Evolutionary conservation across 306 rosid species (phyloP), one percentile per base, ranked within the genome.

Genomic region (Styphnolobium japonicum): DNA sequence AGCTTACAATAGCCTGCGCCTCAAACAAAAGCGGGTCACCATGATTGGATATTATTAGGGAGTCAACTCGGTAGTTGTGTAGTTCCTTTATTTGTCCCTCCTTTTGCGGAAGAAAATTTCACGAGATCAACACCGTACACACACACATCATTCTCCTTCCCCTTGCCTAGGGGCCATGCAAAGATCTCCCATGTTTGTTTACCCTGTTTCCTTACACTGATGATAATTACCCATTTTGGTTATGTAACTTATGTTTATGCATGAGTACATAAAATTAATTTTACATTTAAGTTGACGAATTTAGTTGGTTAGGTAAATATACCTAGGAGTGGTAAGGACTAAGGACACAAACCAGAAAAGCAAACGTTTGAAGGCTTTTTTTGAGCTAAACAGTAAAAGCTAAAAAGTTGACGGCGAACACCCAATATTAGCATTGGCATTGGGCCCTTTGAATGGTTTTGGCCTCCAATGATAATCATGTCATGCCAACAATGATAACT

Each of bases 1-100:
- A 77, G 64, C 82, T 79, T 52, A 64, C 76, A 61, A 67, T 7
- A 40, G 67, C 57, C 19, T 21, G 29, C 19, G 66, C 25, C 22
- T 33, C 73, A 67, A 80, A 82, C 70, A 80, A 80, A 84, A 83
- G 90, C 84, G 82, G 75, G 92, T 78, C 74, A 77, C 65, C 77
- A 86, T 88, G 91, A 85, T 90, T 80, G 95, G 91, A 34, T 37
- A 82, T 85, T 55, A 88, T 87, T 93, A 81, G 76, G 57, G 80
- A 83, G 93, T 90, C 95, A 83, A 91, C 90, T 83, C 11, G 79
- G 84, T 87, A 9, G 87, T 83, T 86, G 87, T 84, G 39, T 60
- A 49, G 87, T 83, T 80, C 69, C 77, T 87, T 73, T 77, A 71
- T 53, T 60, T 80, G 82, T 48, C 76, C 81, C 82, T 63, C 67